A percentile compares a stretch with the other conserved stretches of the same genome.
These are phyloP conservation scores for Xerophyta viscosa DNA, from an alignment of 106 monocot species.

Conservation along the genomic window DNA sequence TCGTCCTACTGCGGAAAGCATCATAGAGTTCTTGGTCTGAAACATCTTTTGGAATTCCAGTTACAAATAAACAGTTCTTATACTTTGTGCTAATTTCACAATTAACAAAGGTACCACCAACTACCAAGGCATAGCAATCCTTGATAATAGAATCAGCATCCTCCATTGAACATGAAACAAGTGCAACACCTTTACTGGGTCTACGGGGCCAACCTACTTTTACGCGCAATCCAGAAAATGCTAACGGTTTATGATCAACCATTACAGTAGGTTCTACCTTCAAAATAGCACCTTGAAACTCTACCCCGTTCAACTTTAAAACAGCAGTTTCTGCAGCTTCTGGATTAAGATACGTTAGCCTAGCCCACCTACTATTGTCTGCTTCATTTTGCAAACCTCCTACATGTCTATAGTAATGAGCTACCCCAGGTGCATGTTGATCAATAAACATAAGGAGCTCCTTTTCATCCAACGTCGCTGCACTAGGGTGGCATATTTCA, in stretches of 20 bases:
- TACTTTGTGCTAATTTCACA: conserved; percentile 38
- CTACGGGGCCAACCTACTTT: conserved; percentile 76
- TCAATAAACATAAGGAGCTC: conserved; percentile 58
- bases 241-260: conserved; percentile 15
- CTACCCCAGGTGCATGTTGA: conserved; percentile 40
- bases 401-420: conserved; percentile 21
- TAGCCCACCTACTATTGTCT: conserved; percentile 53
- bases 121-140: conserved; percentile 31
- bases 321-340: conserved; percentile 61
- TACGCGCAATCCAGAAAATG: conserved; percentile 56
- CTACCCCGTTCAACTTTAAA: conserved; percentile 35
- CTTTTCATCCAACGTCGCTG: conserved; percentile 42
- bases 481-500: conserved; percentile 64
- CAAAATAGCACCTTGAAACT: conserved; percentile 48
- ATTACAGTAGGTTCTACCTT: conserved; percentile 33
- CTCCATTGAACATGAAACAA: conserved; percentile 40
- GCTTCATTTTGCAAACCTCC: conserved; percentile 12
- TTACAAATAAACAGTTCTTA: conserved; percentile 41
- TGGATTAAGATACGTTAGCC: conserved; percentile 65
- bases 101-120: conserved; percentile 41
- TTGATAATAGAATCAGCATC: conserved; percentile 41
- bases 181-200: conserved; percentile 71
- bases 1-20: conserved; percentile 32
- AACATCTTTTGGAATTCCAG: conserved; percentile 49
- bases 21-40: conserved; percentile 58